Evolutionary conservation across 805 yeast species (phyloP).

Genomic region (Gaillardinia entomophila): DNA sequence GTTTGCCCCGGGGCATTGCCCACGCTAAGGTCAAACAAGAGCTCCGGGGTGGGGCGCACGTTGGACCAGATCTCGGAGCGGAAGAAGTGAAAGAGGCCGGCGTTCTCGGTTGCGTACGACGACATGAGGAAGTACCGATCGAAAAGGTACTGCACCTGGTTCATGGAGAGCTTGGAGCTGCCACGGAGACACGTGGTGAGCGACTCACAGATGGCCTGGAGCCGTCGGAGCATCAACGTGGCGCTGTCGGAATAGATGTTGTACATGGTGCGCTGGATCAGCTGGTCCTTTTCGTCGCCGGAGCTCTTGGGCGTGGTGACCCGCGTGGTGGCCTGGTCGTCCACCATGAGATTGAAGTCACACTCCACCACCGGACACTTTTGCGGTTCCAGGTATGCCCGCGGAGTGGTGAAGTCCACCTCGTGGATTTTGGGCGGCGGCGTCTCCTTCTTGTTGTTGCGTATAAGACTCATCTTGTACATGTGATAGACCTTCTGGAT

Average conservation of each 20-base stretch:
- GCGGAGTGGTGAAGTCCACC: conserved; percentile 18
- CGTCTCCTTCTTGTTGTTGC: conserved; percentile 5
- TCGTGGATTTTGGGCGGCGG: conserved; percentile 13
- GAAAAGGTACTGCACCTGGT: conserved; percentile 24
- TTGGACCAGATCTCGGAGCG: not conserved
- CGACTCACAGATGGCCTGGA: conserved; percentile 24
- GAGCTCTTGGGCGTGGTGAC: not conserved
- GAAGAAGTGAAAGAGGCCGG: not conserved
- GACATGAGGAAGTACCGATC: conserved; percentile 16
- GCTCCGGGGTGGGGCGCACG: not conserved
- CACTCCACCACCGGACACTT: conserved; percentile 38
- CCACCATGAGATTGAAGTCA: conserved; percentile 32
- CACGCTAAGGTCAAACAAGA: not conserved
- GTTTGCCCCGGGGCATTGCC: conserved; percentile 1
- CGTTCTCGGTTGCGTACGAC: not conserved
- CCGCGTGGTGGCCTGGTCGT: conserved; percentile 10
- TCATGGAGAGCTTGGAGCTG: conserved; percentile 12
- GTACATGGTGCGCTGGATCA: too few relatives aligned
- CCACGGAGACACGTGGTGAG: conserved; percentile 13
- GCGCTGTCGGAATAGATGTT: too few relatives aligned
- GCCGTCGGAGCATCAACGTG: conserved; percentile 6
- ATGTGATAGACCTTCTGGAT: conserved; percentile 35
- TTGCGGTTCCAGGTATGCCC: conserved; percentile 7
- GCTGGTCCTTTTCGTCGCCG: not conserved
- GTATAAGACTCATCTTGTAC: conserved; percentile 22